These are phyloP conservation scores for Cyathus pygmaeus DNA, from an alignment of 1,284 basidiomycete species.

Conservation along the genomic window DNA sequence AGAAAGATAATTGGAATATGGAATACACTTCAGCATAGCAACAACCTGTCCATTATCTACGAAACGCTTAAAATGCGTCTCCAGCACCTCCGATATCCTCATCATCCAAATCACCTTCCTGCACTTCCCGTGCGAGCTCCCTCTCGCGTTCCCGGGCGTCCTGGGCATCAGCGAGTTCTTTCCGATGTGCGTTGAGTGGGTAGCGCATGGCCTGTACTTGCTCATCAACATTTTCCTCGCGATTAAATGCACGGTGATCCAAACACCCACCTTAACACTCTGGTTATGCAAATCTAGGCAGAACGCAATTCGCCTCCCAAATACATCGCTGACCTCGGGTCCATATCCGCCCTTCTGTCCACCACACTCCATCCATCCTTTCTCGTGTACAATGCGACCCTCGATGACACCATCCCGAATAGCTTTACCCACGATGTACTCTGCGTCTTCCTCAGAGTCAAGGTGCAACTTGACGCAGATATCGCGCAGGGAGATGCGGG, in stretches of 20 bases:
- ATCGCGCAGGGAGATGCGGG: slow-evolving; percentile 93
- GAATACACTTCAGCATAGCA: background rate
- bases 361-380: slow-evolving; percentile 93
- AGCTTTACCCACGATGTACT: slow-evolving; percentile 99
- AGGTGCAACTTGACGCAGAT: slow-evolving; percentile 96
- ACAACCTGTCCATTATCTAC: background rate
- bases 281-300: slow-evolving; percentile 94
- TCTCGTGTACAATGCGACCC: slow-evolving; percentile 91
- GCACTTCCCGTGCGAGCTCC: slow-evolving; percentile 91
- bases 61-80: slow-evolving; percentile 17
- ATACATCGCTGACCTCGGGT: slow-evolving; percentile 92
- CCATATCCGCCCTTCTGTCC: slow-evolving; percentile 86
- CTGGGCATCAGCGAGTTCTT: slow-evolving; percentile 92
- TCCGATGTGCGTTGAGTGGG: slow-evolving; percentile 94
- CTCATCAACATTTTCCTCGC: background rate
- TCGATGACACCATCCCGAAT: slow-evolving; percentile 99
- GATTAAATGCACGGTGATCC: background rate
- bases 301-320: slow-evolving; percentile 87
- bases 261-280: slow-evolving; percentile 80
- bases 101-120: slow-evolving; percentile 84
- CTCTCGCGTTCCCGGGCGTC: slow-evolving; percentile 94
- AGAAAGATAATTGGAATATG: no score
- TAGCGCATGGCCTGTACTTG: slow-evolving; percentile 90
- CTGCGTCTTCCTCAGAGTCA: slow-evolving; percentile 98
- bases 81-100: slow-evolving; percentile 64